A percentile compares a stretch with the other conserved stretches of the same genome.
Evolutionary conservation across 2,329 filamentous ascomycete species (phyloP).

Genomic region (Fusarium sp.): DNA sequence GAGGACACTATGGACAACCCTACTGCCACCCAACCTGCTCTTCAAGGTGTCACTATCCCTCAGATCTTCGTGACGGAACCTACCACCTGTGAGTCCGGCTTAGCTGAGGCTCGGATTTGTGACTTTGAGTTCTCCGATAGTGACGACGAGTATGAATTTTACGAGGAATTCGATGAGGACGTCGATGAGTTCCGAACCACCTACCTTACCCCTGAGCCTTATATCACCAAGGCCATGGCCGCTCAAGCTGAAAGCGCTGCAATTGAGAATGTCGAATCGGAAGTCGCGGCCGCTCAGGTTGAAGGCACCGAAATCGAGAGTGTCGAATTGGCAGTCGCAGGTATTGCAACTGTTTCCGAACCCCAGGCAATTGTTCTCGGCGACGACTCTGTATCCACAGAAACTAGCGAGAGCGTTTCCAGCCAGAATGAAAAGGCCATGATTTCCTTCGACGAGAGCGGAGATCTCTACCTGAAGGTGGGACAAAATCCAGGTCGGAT

Average conservation of each 20-base stretch:
- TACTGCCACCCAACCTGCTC: background rate
- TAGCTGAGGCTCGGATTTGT: background rate
- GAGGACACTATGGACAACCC: background rate
- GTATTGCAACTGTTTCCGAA: background rate
- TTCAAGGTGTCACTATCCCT: background rate
- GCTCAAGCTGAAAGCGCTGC: background rate
- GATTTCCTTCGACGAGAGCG: slow-evolving; percentile 12
- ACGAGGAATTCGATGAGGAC: background rate
- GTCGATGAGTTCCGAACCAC: background rate
- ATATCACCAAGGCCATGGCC: background rate
- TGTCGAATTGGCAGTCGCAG: background rate
- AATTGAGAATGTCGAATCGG: background rate
- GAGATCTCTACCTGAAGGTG: slow-evolving; percentile 16
- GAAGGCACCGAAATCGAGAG: background rate
- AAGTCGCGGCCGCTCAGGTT: background rate
- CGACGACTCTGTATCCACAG: background rate
- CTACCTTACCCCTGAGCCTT: background rate
- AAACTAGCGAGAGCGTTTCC: background rate
- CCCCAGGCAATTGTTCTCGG: too few relatives aligned
- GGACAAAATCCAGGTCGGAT: background rate
- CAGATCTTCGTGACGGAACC: background rate
- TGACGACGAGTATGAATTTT: background rate
- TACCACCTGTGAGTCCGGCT: background rate
- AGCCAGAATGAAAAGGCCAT: background rate
- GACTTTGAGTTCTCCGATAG: background rate